Percentiles rank a stretch among this genome's conserved stretches.
These are phyloP conservation scores for Astraeus odoratus DNA, from an alignment of 768 basidiomycete genomes.

Conservation along the genomic window DNA sequence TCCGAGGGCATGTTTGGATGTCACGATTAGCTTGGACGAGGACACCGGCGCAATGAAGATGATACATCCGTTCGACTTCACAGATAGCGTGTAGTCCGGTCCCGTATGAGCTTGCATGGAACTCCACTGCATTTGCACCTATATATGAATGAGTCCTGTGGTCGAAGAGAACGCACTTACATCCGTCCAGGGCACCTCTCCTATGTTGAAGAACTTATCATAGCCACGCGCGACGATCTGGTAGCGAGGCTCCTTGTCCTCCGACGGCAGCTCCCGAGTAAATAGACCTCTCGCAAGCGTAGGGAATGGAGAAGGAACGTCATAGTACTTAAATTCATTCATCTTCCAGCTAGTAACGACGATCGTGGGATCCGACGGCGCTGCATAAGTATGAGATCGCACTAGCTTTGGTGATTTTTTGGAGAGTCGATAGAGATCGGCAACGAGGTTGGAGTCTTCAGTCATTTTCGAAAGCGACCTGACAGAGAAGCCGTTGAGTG, in stretches of 20 bases:
- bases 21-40: constrained; percentile 66
- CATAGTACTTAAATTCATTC: constrained; percentile 94
- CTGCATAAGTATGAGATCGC: constrained; percentile 46
- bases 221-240: constrained; percentile 87
- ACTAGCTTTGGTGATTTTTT: constrained; percentile 59
- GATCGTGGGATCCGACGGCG: constrained; percentile 49
- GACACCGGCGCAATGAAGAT: constrained; percentile 90
- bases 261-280: constrained; percentile 43
- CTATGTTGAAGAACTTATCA: constrained; percentile 99
- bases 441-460: constrained; percentile 54
- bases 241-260: constrained; percentile 29
- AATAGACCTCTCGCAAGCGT: constrained; percentile 93
- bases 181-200: constrained; percentile 91
- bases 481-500: constrained; percentile 6
- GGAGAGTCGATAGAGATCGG: constrained; percentile 45
- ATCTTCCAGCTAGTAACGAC: constrained; percentile 88
- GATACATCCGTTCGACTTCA: constrained; percentile 96
- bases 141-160: background rate
- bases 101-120: constrained; percentile 62
- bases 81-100: constrained; percentile 76
- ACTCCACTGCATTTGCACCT: constrained; percentile 53
- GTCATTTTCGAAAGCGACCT: constrained; percentile 13
- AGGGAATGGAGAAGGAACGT: constrained; percentile 85
- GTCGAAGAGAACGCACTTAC: constrained; percentile 39
- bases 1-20: constrained; percentile 91